Percentiles rank a stretch among this genome's conserved stretches.
Conservation (phyloP, 148 eudicot species). For the Arctostaphylos glauca region DNA sequence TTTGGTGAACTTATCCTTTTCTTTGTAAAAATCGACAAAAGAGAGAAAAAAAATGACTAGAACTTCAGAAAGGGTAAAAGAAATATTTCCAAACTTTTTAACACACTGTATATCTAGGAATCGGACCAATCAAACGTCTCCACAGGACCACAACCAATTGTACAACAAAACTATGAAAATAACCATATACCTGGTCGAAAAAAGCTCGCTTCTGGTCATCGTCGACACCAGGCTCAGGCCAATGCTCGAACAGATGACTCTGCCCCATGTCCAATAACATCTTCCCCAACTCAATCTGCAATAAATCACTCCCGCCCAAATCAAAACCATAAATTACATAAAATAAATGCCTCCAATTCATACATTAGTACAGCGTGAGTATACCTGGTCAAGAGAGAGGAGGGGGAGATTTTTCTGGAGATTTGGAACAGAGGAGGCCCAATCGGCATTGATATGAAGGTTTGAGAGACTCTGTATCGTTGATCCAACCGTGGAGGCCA, state of each 20-base stretch:
- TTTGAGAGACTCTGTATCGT: slow-evolving; percentile 37
- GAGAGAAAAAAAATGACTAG: too few relatives aligned
- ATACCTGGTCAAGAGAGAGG: slow-evolving; percentile 63
- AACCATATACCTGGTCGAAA: slow-evolving; percentile 63
- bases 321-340: neutral
- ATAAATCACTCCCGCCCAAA: neutral
- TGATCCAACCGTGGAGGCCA: slow-evolving; percentile 33
- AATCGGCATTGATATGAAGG: slow-evolving; percentile 39
- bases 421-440: slow-evolving; percentile 43
- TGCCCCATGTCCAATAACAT: slow-evolving; percentile 72
- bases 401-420: slow-evolving; percentile 52
- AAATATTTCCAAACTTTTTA: neutral
- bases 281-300: slow-evolving; percentile 68
- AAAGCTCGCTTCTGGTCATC: slow-evolving; percentile 69
- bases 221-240: slow-evolving; percentile 76
- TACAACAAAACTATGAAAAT: neutral
- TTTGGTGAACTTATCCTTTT: too few relatives aligned
- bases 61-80: neutral
- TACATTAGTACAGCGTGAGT: neutral
- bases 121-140: neutral
- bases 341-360: neutral
- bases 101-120: neutral
- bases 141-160: neutral
- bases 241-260: slow-evolving; percentile 64
- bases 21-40: too few relatives aligned